These are phyloP conservation scores for Millerozyma miso DNA, from an alignment of 805 yeast species.

Conservation along the genomic window DNA sequence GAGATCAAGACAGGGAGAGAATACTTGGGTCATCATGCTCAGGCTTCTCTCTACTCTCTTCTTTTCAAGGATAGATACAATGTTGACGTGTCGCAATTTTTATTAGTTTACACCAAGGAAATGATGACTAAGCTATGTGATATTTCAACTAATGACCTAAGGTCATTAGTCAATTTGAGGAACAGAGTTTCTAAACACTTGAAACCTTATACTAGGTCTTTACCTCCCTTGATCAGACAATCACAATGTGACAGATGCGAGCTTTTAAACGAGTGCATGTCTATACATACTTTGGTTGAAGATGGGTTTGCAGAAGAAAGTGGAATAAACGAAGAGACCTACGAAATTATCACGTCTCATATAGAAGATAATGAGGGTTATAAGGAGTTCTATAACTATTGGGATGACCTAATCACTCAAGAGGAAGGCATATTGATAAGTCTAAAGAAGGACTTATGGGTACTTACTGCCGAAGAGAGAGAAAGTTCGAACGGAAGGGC, in stretches of 20 bases:
- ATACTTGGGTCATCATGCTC: conserved; percentile 73
- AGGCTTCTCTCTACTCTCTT: conserved; percentile 76
- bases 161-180: conserved; percentile 65
- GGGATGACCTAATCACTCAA: conserved; percentile 69
- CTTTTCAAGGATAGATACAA: conserved; percentile 77
- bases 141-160: conserved; percentile 51
- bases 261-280: conserved; percentile 58
- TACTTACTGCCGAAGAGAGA: conserved; percentile 51
- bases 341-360: conserved; percentile 48
- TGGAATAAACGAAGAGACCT: conserved; percentile 49
- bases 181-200: conserved; percentile 62
- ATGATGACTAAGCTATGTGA: conserved; percentile 53
- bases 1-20: conserved; percentile 86
- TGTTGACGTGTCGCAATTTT: conserved; percentile 56
- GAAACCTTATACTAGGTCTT: conserved; percentile 42
- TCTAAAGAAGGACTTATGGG: conserved; percentile 65
- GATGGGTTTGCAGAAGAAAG: conserved; percentile 51
- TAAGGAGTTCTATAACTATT: conserved; percentile 56
- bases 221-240: conserved; percentile 53
- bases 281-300: conserved; percentile 55
- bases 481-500: conserved; percentile 60
- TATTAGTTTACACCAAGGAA: conserved; percentile 70
- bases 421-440: conserved; percentile 62
- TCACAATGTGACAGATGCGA: conserved; percentile 62
- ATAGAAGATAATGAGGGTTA: conserved; percentile 38